phyloP scores from a whole-genome alignment of 2,329 filamentous ascomycete species.

The Cladophialophora carrionii region DNA sequence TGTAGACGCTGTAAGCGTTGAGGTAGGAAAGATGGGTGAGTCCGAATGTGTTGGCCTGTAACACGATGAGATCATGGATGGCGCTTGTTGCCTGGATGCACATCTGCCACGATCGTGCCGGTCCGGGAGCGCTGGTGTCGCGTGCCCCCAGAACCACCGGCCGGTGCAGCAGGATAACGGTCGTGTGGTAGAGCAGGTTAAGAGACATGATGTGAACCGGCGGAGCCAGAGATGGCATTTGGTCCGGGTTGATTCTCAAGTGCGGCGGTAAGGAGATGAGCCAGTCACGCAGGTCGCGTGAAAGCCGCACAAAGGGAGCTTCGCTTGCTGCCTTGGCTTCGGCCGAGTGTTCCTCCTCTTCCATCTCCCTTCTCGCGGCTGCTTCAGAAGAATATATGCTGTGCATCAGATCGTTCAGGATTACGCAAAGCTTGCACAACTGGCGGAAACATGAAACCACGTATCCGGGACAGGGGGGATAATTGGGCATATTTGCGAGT shows the following conservation, averaged over 20 bases:
- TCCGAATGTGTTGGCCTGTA: constrained; percentile 40
- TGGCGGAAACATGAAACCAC: constrained; percentile 41
- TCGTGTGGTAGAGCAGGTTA: constrained; percentile 55
- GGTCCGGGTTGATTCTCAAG: constrained; percentile 46
- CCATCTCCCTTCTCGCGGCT: constrained; percentile 44
- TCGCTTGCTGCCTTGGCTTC: constrained; percentile 31
- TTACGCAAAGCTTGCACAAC: constrained; percentile 49
- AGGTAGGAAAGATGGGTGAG: constrained; percentile 39
- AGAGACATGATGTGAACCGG: constrained; percentile 54
- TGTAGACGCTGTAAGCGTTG: constrained; percentile 40
- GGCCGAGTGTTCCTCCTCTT: constrained; percentile 29
- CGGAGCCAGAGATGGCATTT: constrained; percentile 42
- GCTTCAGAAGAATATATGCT: constrained; percentile 51
- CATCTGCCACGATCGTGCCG: constrained; percentile 34
- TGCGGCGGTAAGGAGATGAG: constrained; percentile 48
- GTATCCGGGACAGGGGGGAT: constrained; percentile 39
- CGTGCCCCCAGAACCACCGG: constrained; percentile 50
- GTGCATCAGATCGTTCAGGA: constrained; percentile 53
- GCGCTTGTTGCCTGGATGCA: constrained; percentile 37
- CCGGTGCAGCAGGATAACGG: constrained; percentile 58
- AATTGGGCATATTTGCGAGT: constrained; percentile 25
- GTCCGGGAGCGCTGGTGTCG: constrained; percentile 26
- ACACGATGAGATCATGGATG: constrained; percentile 38
- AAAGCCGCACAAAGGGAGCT: constrained; percentile 42
- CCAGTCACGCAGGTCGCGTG: constrained; percentile 52